Evolutionary conservation across 2,329 filamentous ascomycete species (phyloP), one percentile per base, ranked within the genome.

Genomic region (Hansfordia pulvinata): DNA sequence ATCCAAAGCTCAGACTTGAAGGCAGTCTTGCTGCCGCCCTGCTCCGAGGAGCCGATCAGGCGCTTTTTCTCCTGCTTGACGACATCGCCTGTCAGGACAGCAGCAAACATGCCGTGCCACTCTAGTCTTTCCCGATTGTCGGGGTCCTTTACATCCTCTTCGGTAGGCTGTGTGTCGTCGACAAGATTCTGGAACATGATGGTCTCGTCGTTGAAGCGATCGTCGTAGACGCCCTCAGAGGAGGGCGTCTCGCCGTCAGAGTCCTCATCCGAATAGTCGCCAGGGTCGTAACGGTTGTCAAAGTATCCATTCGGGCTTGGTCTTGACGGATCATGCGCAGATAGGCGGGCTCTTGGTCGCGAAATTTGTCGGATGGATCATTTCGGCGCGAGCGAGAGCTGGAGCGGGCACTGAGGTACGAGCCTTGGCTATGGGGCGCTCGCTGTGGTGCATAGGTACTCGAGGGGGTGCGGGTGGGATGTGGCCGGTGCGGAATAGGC

Each of bases 1-100:
- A 94, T 60, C 86, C 90, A 98, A 12, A 96, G 65, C 46, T 82
- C 80, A 17, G 72, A 70, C 43, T 80, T 79, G 36, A 85, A 73
- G 23, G 83, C 80, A 25, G 69, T 62, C 36, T 69, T 69, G 29
- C 62, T 65, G 7, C 57, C 48, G 33, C 66, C 58, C 38, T 65
- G 62, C 28, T 76, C 72, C 9, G 64, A 62, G 4, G 82, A 77
- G 23, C 84, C 86, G 38, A 92, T 90, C 43, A 98, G 54, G 23
- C 90, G 75, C 52, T 93, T 93, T 64, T 98, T 98, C 57, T 98
- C 90, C 52, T 98, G 90, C 43, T 84, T 83, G 31, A 98, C 88
- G 7, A 98, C 90, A 50, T 98, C 90, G 37, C 90, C 90, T 1
- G 86, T 94, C 38, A 98, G 59, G 4, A 98, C 90, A 10, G 88